Conservation (phyloP, 345 rosid species). For the Pistacia atlantica region DNA sequence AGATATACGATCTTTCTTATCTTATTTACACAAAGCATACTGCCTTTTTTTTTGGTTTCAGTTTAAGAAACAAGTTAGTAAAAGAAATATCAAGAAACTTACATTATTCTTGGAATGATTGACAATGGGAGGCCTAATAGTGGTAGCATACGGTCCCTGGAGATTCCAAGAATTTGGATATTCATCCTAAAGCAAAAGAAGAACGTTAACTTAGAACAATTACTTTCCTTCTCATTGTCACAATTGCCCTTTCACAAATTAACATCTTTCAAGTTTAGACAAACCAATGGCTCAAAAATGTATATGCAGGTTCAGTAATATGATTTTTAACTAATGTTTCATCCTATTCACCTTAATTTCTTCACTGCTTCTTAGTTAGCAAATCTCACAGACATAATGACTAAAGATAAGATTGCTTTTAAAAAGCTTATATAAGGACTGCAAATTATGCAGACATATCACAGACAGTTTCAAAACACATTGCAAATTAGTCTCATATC, state of each 20-base stretch:
- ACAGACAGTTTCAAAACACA: not conserved
- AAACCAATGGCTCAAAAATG: not conserved
- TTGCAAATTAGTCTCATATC: too few species aligned
- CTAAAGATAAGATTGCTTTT: not conserved
- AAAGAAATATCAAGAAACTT: constrained; percentile 24
- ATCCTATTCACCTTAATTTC: too few species aligned
- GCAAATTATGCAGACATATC: not conserved
- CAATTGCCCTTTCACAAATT: not conserved
- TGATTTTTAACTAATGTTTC: not conserved
- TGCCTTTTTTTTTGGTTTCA: not conserved
- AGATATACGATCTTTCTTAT: constrained; percentile 7
- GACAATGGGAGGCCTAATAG: constrained; percentile 46
- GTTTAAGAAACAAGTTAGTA: not conserved
- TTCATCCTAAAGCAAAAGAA: constrained; percentile 50
- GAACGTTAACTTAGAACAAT: not conserved
- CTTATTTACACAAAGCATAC: not conserved
- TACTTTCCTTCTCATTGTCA: not conserved
- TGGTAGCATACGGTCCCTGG: constrained; percentile 37
- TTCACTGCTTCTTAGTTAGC: too few species aligned
- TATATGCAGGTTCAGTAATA: not conserved
- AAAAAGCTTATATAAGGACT: not conserved
- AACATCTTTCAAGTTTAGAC: not conserved
- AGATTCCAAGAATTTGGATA: constrained; percentile 39
- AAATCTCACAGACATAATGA: too few species aligned
- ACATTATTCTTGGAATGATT: constrained; percentile 64